Conservation (phyloP, 164 flowering plant genomes). For the Piper longum region DNA sequence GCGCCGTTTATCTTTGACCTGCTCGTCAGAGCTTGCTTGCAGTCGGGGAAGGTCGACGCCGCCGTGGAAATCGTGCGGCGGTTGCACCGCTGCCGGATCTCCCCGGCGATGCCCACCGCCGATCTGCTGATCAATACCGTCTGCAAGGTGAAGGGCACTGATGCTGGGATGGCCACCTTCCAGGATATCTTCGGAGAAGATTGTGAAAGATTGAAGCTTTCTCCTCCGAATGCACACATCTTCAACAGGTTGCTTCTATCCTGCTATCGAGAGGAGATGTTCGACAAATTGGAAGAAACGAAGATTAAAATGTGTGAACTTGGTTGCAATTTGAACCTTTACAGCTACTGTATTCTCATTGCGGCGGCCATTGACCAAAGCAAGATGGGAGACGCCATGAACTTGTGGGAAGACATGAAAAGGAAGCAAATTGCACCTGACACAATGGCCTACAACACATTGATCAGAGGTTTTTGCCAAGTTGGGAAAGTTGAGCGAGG, state of each 20-base stretch:
- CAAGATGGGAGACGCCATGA: constrained; percentile 37
- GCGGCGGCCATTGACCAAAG: constrained; percentile 45
- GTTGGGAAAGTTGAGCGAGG: constrained; percentile 35
- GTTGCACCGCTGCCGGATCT: constrained; percentile 38
- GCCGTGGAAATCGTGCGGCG: constrained; percentile 32
- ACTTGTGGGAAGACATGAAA: constrained; percentile 56
- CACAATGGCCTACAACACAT: constrained; percentile 50
- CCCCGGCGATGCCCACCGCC: constrained; percentile 29
- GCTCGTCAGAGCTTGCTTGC: constrained; percentile 40
- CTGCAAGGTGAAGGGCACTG: constrained; percentile 26
- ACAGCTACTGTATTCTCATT: constrained; percentile 49
- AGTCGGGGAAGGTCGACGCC: constrained; percentile 33
- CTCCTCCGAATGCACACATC: no score
- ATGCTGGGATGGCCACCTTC: constrained; percentile 31
- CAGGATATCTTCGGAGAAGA: constrained; percentile 29
- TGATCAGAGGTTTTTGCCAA: constrained; percentile 55
- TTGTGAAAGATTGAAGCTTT: no score
- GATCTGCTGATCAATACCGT: constrained; percentile 39
- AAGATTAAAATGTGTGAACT: constrained; percentile 39
- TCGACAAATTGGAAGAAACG: constrained; percentile 14
- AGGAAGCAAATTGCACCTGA: constrained; percentile 34
- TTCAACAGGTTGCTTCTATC: no score
- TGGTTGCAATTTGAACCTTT: constrained; percentile 32
- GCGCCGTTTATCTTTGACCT: constrained; percentile 90
- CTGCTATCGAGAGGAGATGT: no score